Evolutionary conservation across 208 protist species (phyloP).

Genomic region (Acanthamoeba healyi): DNA sequence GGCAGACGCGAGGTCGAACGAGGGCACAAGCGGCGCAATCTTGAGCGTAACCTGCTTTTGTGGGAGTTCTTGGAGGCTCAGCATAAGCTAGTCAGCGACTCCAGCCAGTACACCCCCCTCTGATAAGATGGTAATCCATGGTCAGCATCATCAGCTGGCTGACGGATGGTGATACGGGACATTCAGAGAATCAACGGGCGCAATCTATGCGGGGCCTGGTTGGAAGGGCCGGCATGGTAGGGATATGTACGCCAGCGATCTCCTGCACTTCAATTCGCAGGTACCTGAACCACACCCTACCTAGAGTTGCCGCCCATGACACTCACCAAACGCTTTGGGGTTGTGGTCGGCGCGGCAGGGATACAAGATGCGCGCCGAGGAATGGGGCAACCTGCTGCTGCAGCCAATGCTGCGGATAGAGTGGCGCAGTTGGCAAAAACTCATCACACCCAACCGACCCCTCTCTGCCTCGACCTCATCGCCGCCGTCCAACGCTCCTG

Average conservation of each 20-base stretch:
- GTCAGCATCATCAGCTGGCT: not conserved
- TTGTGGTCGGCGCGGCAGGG: not conserved
- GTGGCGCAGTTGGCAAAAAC: slow-evolving; percentile 1
- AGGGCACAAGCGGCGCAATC: slow-evolving; percentile 23
- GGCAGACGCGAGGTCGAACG: not conserved
- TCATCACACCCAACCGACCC: not conserved
- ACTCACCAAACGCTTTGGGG: not conserved
- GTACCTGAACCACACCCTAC: not conserved
- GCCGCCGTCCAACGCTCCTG: too few relatives aligned
- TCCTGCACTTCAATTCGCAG: slow-evolving; percentile 17
- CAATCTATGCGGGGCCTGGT: not conserved
- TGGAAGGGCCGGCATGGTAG: not conserved
- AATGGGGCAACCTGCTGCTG: slow-evolving; percentile 6
- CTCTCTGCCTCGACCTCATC: not conserved
- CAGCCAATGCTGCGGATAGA: not conserved
- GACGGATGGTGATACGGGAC: too few relatives aligned
- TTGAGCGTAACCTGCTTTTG: slow-evolving; percentile 4
- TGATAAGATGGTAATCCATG: too few relatives aligned
- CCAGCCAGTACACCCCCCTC: not conserved
- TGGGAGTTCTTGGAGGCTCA: slow-evolving; percentile 1
- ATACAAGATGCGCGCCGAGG: slow-evolving; percentile 1
- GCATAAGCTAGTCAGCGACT: not conserved
- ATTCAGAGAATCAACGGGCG: not conserved
- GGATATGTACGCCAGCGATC: slow-evolving; percentile 15
- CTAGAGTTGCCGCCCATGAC: not conserved